Conservation (phyloP, 441 rosid species). For the Pelargonium cotyledonis region DNA sequence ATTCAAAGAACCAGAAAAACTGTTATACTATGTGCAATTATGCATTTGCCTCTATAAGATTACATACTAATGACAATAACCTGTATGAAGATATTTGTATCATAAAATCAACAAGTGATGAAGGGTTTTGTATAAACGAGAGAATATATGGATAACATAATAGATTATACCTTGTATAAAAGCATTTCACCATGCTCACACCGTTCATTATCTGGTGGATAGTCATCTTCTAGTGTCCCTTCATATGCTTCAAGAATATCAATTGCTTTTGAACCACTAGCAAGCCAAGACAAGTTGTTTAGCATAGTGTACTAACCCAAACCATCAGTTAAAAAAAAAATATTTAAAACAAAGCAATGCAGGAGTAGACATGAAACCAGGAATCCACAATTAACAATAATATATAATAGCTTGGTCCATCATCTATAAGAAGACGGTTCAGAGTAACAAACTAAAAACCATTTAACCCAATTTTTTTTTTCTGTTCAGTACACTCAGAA, state of each 20-base stretch:
- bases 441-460: neutral
- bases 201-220: slow-evolving; percentile 98
- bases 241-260: slow-evolving; percentile 98
- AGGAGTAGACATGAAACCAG: neutral
- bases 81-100: neutral
- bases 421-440: neutral
- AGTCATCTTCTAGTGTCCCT: slow-evolving; percentile 97
- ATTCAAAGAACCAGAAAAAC: neutral
- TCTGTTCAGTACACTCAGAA: neutral
- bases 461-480: neutral
- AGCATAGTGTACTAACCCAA: slow-evolving; percentile 8
- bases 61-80: neutral
- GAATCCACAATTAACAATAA: neutral
- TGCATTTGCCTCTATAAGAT: neutral
- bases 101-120: slow-evolving; percentile 3
- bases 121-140: neutral
- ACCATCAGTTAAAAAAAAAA: neutral
- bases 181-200: slow-evolving; percentile 98
- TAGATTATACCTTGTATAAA: slow-evolving; percentile 73
- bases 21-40: neutral
- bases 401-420: neutral
- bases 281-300: neutral
- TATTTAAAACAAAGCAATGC: neutral
- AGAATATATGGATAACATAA: slow-evolving; percentile 4
- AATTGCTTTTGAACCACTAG: slow-evolving; percentile 85